phyloP scores from a whole-genome alignment of 306 rosid genomes.

The Pyrus communis region DNA sequence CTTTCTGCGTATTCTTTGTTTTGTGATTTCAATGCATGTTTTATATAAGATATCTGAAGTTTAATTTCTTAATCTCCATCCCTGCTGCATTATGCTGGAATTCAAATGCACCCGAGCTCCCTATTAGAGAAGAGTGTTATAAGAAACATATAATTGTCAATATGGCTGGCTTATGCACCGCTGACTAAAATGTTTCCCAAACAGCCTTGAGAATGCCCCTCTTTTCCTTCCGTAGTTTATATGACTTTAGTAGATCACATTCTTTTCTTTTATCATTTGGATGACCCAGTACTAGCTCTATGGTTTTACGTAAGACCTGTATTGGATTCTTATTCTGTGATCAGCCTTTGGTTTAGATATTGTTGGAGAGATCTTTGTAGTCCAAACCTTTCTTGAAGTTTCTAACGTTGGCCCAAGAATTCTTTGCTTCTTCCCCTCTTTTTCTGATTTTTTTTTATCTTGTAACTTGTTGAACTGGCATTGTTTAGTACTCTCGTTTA shows the following conservation, averaged over 20 bases:
- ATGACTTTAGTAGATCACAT: not conserved
- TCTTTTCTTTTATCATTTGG: not conserved
- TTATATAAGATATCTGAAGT: not conserved
- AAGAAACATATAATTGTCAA: not conserved
- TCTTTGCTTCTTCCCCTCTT: not conserved
- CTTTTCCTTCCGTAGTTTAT: not conserved
- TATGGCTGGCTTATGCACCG: not conserved
- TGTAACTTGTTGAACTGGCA: not conserved
- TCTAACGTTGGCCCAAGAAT: not conserved
- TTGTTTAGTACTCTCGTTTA: conserved; percentile 2
- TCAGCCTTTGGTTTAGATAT: not conserved
- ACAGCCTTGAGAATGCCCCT: not conserved
- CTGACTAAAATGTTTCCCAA: not conserved
- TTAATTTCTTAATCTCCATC: not conserved
- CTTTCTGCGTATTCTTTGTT: not conserved
- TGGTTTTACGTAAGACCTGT: not conserved
- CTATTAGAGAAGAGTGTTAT: not conserved
- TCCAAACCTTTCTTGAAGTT: not conserved
- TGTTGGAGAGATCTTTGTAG: not conserved
- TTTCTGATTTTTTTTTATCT: not conserved
- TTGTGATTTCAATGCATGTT: not conserved
- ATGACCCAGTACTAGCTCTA: not conserved
- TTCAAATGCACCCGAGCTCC: not conserved
- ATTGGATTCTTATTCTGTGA: not conserved
- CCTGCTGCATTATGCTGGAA: not conserved